Base-by-base conservation (phyloP, 169 alveolate genomes). In the Toxoplasma gondii region DNA sequence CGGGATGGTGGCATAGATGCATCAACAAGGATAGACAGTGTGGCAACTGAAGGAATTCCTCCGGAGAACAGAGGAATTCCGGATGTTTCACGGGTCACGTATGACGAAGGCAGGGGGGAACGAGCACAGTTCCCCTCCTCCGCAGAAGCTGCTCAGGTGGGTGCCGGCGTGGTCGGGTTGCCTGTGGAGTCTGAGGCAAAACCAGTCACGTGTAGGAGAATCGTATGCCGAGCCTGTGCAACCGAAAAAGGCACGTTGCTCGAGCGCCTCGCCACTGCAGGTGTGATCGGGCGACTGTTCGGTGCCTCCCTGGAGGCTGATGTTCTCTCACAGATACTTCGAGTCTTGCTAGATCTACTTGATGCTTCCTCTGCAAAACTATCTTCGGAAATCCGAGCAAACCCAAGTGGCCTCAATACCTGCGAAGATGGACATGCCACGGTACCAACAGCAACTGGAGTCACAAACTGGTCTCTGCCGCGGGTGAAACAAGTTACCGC, bases 231-330 rank as follows among this genome's bases (percentile, higher is more conserved):
- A 0, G 45, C 45, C 53, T 78, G 87, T 39, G 24, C 45, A 0
- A 24, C 9, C 45, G 87, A 39, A 53, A 78, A 39, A 78, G 87
- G 87, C 69, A 22, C 31, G 27, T 22, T 82, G 70, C 90, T 82
- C 16, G 90, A 44, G 36, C 27, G 67, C 70, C 31, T 82, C 69
- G 90, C 90, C 0, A 29, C 27, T 10, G 64, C 54, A 10, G 43
- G 67, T 29, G 38, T 82, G 31, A 31, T 82, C 34, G 49, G 69
- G 69, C 54, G 67, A 2, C 38, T 82, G 9, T 82, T 82, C 67
- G 41, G 41, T 24, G 90, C 41, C 67, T 82, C 90, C 27, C 36
- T 82, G 12, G 90, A 82, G 36, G 69, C 90, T 0, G 90, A 82
- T 43, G 0, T 41, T 16, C 90, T 82, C 54, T 2, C 67, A 22